These are phyloP conservation scores for Xylaria longipes DNA, from an alignment of 495 filamentous ascomycete species.

Conservation along the genomic window DNA sequence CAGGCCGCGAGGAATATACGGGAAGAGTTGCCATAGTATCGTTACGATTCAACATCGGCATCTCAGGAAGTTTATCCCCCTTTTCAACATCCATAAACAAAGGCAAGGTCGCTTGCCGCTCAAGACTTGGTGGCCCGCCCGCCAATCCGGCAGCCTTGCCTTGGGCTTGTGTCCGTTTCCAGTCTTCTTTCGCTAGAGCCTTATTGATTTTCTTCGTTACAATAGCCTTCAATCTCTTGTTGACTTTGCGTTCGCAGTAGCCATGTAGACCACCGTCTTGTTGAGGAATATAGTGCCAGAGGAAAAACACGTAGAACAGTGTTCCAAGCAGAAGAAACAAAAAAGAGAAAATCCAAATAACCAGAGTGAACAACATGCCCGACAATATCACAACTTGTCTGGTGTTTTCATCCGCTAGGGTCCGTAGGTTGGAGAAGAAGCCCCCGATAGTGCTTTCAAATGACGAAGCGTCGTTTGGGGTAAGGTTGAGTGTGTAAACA, in stretches of 20 bases:
- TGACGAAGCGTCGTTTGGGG: conserved; percentile 53
- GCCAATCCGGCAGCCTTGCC: conserved; percentile 61
- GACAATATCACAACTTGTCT: conserved; percentile 80
- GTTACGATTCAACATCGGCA: conserved; percentile 67
- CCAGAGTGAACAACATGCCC: conserved; percentile 88
- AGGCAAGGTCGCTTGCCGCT: conserved; percentile 72
- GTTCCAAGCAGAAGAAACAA: conserved; percentile 74
- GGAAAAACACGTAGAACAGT: conserved; percentile 81
- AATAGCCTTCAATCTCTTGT: conserved; percentile 78
- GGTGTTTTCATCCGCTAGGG: conserved; percentile 71
- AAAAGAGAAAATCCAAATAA: conserved; percentile 87
- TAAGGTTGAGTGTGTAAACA: conserved; percentile 68
- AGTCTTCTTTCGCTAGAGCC: conserved; percentile 77
- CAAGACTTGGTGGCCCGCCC: conserved; percentile 57
- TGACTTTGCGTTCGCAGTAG: conserved; percentile 91
- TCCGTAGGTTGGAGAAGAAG: conserved; percentile 78
- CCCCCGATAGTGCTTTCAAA: conserved; percentile 63
- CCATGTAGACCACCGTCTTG: conserved; percentile 77
- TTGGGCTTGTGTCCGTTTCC: conserved; percentile 61
- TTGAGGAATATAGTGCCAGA: conserved; percentile 86
- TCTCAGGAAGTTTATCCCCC: conserved; percentile 62
- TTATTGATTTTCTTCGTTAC: conserved; percentile 83
- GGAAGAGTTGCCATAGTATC: conserved; percentile 73
- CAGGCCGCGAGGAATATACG: conserved; percentile 62
- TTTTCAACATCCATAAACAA: conserved; percentile 58